Percentiles rank a stretch among this genome's conserved stretches.
phyloP scores from a whole-genome alignment of 129 eudicot species.

The Calendula officinalis region DNA sequence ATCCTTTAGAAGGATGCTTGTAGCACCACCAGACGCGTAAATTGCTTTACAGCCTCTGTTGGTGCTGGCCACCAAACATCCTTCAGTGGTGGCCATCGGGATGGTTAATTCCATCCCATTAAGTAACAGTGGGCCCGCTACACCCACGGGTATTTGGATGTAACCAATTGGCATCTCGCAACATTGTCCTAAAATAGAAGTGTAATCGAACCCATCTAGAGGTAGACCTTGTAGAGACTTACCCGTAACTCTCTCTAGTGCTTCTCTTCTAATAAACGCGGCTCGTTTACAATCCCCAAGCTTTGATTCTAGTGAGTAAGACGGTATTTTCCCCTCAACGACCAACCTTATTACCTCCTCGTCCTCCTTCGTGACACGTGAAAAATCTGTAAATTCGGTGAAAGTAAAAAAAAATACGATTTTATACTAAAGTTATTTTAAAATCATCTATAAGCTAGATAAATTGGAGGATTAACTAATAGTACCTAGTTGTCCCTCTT shows the following conservation, averaged over 20 bases:
- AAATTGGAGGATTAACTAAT: not conserved
- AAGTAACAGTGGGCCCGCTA: slow-evolving; percentile 59
- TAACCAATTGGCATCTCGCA: slow-evolving; percentile 77
- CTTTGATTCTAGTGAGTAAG: slow-evolving; percentile 51
- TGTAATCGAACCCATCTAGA: slow-evolving; percentile 53
- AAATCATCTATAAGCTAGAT: not conserved
- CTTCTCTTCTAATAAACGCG: slow-evolving; percentile 48
- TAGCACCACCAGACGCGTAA: slow-evolving; percentile 45
- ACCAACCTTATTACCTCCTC: slow-evolving; percentile 44
- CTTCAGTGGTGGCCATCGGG: slow-evolving; percentile 74
- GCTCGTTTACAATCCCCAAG: slow-evolving; percentile 49
- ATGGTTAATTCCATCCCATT: slow-evolving; percentile 51
- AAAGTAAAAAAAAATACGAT: not conserved
- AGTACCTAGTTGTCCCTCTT: not conserved
- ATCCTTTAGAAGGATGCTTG: slow-evolving; percentile 45
- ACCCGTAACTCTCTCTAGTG: slow-evolving; percentile 50
- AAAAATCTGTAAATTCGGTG: not conserved
- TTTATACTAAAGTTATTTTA: not conserved
- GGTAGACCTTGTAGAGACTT: slow-evolving; percentile 46
- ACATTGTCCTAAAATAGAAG: slow-evolving; percentile 58
- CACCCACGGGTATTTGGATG: slow-evolving; percentile 64
- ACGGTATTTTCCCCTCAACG: slow-evolving; percentile 42
- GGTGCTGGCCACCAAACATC: slow-evolving; percentile 68
- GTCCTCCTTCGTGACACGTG: slow-evolving; percentile 23
- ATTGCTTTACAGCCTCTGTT: slow-evolving; percentile 65